phyloP scores from a whole-genome alignment of 2,329 filamentous ascomycete species.

The Ramichloridium luteum region DNA sequence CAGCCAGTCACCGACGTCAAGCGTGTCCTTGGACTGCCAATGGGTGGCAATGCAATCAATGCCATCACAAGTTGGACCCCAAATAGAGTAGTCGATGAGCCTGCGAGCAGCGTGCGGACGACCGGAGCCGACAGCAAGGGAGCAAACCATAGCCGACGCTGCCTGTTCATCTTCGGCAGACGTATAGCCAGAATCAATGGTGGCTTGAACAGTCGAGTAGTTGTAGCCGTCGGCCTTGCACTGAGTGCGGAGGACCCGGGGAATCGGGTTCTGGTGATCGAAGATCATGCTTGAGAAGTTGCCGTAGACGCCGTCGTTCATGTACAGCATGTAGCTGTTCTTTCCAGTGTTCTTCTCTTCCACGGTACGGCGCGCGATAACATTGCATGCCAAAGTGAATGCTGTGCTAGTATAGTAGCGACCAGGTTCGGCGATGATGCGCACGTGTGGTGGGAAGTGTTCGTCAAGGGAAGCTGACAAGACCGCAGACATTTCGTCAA shows the following conservation, averaged over 20 bases:
- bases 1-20: slow-evolving; percentile 93
- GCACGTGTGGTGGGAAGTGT: slow-evolving; percentile 73
- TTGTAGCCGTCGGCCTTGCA: slow-evolving; percentile 20
- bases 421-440: slow-evolving; percentile 89
- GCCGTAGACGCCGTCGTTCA: slow-evolving; percentile 95
- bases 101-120: slow-evolving; percentile 17
- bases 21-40: slow-evolving; percentile 59
- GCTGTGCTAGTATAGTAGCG: slow-evolving; percentile 90
- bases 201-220: slow-evolving; percentile 13
- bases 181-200: slow-evolving; percentile 24
- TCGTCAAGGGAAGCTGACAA: slow-evolving; percentile 70
- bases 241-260: slow-evolving; percentile 52
- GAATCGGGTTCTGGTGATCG: slow-evolving; percentile 85
- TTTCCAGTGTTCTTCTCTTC: slow-evolving; percentile 53
- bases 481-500: slow-evolving; percentile 77
- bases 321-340: slow-evolving; percentile 86
- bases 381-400: slow-evolving; percentile 88
- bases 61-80: slow-evolving; percentile 95
- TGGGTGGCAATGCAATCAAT: slow-evolving; percentile 88
- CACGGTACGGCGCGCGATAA: slow-evolving; percentile 89
- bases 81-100: slow-evolving; percentile 76
- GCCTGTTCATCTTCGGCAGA: slow-evolving; percentile 30
- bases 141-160: no score
- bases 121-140: no score
- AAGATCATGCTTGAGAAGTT: slow-evolving; percentile 99